phyloP scores from a whole-genome alignment of 768 basidiomycete genomes.

The Kwoniella pini region DNA sequence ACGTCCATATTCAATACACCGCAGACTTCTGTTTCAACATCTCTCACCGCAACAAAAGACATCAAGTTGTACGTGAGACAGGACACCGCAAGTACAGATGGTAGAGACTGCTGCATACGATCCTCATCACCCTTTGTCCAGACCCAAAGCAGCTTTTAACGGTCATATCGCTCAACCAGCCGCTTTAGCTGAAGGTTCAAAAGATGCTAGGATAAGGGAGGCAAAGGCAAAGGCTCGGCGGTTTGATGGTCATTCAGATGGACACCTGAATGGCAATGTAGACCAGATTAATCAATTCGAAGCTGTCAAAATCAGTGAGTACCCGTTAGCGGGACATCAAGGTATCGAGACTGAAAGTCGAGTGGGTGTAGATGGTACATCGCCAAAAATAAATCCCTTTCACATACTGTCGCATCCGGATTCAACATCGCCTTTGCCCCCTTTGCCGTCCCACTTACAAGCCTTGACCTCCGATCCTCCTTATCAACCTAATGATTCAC shows the following conservation, averaged over 20 bases:
- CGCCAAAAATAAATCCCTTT: slow-evolving; percentile 51
- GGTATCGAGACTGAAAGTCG: background rate
- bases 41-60: no score
- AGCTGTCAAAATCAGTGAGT: slow-evolving; percentile 21
- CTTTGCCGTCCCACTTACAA: slow-evolving; percentile 34
- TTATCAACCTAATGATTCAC: slow-evolving; percentile 9
- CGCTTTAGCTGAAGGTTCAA: slow-evolving; percentile 17
- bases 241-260: background rate
- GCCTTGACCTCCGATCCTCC: slow-evolving; percentile 18
- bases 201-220: slow-evolving; percentile 15
- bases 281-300: slow-evolving; percentile 11
- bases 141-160: slow-evolving; percentile 23
- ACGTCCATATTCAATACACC: background rate
- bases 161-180: slow-evolving; percentile 8
- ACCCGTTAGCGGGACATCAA: background rate
- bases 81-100: background rate
- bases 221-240: slow-evolving; percentile 1
- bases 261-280: background rate
- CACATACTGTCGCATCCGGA: slow-evolving; percentile 46
- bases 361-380: slow-evolving; percentile 5
- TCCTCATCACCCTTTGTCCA: slow-evolving; percentile 19
- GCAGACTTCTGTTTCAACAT: no score
- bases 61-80: no score
- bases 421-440: slow-evolving; percentile 26
- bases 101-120: slow-evolving; percentile 15